Conservation (phyloP, 768 basidiomycete species). For the Lentinula sp. region DNA sequence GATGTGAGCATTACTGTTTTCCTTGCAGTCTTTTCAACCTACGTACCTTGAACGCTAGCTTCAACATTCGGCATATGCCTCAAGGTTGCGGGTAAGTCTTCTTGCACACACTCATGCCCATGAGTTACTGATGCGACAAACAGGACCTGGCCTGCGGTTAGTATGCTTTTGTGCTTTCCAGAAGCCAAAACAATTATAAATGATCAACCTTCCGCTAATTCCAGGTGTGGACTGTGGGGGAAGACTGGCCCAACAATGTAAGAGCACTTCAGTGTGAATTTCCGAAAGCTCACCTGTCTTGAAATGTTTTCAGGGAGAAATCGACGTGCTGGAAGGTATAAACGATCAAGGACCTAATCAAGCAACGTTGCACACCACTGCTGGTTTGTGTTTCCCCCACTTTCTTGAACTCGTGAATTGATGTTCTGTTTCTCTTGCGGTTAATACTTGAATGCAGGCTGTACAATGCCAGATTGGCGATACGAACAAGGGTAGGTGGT, state of each 20-base stretch:
- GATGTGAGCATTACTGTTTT: constrained; percentile 16
- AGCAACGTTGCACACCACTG: constrained; percentile 35
- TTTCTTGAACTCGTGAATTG: background rate
- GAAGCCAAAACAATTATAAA: background rate
- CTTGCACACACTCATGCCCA: background rate
- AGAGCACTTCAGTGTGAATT: background rate
- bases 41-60: constrained; percentile 8
- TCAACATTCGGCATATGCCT: constrained; percentile 48
- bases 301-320: constrained; percentile 23
- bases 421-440: background rate
- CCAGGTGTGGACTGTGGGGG: background rate
- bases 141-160: constrained; percentile 44
- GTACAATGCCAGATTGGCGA: constrained; percentile 37
- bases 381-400: constrained; percentile 20
- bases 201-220: background rate
- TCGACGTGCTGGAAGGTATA: constrained; percentile 42
- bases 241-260: background rate
- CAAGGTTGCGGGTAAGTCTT: constrained; percentile 40
- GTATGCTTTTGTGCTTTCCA: constrained; percentile 27
- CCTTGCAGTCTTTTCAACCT: background rate
- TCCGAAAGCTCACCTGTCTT: background rate
- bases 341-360: constrained; percentile 38
- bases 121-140: background rate
- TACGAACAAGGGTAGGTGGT: constrained; percentile 35
- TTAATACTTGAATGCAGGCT: constrained; percentile 20